Evolutionary conservation across 768 basidiomycete species (phyloP).

Genomic region (Termitomyces eurrhizus): DNA sequence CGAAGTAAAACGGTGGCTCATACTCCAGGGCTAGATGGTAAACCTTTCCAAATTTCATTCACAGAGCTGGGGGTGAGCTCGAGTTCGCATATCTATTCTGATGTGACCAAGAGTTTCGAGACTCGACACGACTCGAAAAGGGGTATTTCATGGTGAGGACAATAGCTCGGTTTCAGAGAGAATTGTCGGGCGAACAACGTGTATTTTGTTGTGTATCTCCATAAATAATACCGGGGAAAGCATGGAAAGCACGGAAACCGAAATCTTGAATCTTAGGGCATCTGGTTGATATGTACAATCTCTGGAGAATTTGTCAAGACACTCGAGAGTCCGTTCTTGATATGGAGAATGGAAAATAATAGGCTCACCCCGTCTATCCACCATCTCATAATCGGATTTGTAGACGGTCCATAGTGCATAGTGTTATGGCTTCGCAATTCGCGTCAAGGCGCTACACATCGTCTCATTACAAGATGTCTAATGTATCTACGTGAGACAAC

Average conservation of each 20-base stretch:
- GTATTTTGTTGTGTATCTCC: background rate
- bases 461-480: background rate
- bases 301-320: background rate
- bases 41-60: background rate
- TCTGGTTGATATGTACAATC: background rate
- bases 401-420: background rate
- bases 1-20: background rate
- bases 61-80: background rate
- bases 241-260: no score
- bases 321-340: no score
- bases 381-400: background rate
- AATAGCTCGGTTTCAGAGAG: background rate
- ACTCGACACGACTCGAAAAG: background rate
- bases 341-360: no score
- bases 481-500: background rate
- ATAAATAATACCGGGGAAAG: no score
- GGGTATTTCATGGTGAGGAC: background rate
- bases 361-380: no score
- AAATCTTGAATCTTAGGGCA: no score
- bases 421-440: background rate
- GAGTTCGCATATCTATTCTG: background rate
- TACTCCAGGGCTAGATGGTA: background rate
- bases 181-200: background rate
- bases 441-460: background rate
- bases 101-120: slow-evolving; percentile 2